Conservation (phyloP, 345 rosid genomes). For the Trapa incisa region DNA sequence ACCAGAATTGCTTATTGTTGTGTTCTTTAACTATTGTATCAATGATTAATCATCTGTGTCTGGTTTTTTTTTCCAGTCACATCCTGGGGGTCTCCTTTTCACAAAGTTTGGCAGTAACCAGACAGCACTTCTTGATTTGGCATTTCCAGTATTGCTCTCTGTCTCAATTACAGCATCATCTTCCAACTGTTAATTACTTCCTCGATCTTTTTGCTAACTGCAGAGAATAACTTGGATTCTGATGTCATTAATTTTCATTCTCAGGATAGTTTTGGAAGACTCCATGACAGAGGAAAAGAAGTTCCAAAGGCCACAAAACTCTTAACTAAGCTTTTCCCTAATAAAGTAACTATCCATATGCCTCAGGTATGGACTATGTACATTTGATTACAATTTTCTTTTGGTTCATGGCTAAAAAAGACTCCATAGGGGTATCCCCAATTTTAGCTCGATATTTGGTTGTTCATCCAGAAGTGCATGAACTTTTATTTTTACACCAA, state of each 20-base stretch:
- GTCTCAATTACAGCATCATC: neutral
- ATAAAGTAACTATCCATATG: slow-evolving; percentile 75
- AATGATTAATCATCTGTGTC: neutral
- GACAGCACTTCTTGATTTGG: slow-evolving; percentile 79
- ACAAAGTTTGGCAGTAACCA: slow-evolving; percentile 77
- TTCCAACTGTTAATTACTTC: neutral
- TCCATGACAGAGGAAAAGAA: slow-evolving; percentile 69
- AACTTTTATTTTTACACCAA: too few species aligned
- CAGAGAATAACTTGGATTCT: neutral
- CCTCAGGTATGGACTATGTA: slow-evolving; percentile 55
- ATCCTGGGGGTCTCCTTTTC: slow-evolving; percentile 76
- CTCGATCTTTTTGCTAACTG: neutral
- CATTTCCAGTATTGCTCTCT: slow-evolving; percentile 53
- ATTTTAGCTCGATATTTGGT: too few species aligned
- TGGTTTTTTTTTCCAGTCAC: slow-evolving; percentile 52
- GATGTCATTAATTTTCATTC: slow-evolving; percentile 12
- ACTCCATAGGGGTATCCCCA: too few species aligned
- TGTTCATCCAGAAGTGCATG: too few species aligned
- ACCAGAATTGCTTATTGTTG: neutral
- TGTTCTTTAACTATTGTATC: neutral
- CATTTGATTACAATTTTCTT: neutral
- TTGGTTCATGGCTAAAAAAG: too few species aligned
- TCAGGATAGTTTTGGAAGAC: slow-evolving; percentile 79
- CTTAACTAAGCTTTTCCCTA: slow-evolving; percentile 69
- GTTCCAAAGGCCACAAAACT: slow-evolving; percentile 55